Base-by-base conservation (phyloP, 2,329 filamentous ascomycete species). In the Madurella fahalii region DNA sequence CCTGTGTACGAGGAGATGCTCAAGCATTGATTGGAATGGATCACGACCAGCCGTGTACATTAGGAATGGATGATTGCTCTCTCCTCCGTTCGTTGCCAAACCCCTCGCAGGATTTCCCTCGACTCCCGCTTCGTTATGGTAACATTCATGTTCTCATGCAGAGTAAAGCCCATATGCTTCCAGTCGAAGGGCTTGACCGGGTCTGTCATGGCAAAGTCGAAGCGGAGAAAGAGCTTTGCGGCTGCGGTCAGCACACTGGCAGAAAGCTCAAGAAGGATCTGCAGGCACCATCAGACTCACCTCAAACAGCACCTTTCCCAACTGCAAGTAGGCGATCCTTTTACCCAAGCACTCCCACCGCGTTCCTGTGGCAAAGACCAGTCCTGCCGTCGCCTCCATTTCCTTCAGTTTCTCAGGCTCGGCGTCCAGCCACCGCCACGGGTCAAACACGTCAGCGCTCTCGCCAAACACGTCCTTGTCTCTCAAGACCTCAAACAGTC, bases 61-160 rank as follows among this genome's bases (percentile, higher is more conserved):
- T n/a, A n/a, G n/a, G n/a, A n/a, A n/a, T n/a, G n/a, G n/a, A 25
- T 25, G 25, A 25, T 25, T 25, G 25, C 25, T 25, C 25, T 25
- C 25, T 25, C 4, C 25, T 25, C 25, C 25, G 3, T 7, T 25
- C 25, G 25, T 25, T 7, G 7, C 25, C 7, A 7, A 25, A 25
- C 7, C 25, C 7, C 25, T 25, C 25, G 7, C 3, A 37, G 4
- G 11, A 37, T 11, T 3, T 11, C 34, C 34, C 13, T 37, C 34
- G 34, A 9, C 34, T 15, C 4, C 11, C 52, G 40, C 37, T 46
- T 50, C n/a, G 52, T 52, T 2, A 88, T 70, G 56, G 67, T 75
- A n/a, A 58, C 61, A 44, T 52, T 51, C 55, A 57, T 57, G 42
- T 42, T 34, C 17, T 57, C 39, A 13, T 57, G 54, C 18, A 57